phyloP scores from a whole-genome alignment of 768 basidiomycete genomes.

The Chlorophyllum brunneum region DNA sequence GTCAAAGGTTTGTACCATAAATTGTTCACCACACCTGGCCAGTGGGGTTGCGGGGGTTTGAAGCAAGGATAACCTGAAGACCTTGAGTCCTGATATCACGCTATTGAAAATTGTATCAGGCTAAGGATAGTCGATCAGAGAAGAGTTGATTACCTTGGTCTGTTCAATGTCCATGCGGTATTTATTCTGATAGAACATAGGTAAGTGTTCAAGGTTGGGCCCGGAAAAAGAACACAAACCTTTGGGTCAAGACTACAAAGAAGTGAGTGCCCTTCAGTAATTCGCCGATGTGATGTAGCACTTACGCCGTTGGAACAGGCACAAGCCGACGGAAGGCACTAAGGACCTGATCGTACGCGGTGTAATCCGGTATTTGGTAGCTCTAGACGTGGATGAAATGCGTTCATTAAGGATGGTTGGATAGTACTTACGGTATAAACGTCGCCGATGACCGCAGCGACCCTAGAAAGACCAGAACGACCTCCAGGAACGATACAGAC shows the following conservation, averaged over 20 bases:
- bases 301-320: slow-evolving; percentile 86
- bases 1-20: neutral
- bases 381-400: slow-evolving; percentile 39
- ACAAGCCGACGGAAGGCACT: slow-evolving; percentile 87
- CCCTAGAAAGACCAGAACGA: slow-evolving; percentile 81
- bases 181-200: slow-evolving; percentile 36
- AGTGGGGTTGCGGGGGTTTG: slow-evolving; percentile 96
- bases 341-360: slow-evolving; percentile 81
- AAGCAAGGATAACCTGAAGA: slow-evolving; percentile 79
- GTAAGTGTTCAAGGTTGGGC: slow-evolving; percentile 12
- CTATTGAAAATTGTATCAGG: slow-evolving; percentile 26
- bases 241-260: slow-evolving; percentile 40
- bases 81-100: slow-evolving; percentile 83
- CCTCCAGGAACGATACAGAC: slow-evolving; percentile 95
- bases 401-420: neutral
- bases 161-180: slow-evolving; percentile 80
- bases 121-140: slow-evolving; percentile 31
- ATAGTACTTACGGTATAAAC: slow-evolving; percentile 67
- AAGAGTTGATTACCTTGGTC: slow-evolving; percentile 52
- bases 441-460: slow-evolving; percentile 89
- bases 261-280: neutral
- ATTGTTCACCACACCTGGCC: slow-evolving; percentile 59
- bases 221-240: slow-evolving; percentile 15
- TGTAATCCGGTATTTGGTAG: slow-evolving; percentile 91
- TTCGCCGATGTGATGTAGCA: slow-evolving; percentile 11